phyloP scores from a whole-genome alignment of 768 basidiomycete genomes.

The Dentipellis fragilis region DNA sequence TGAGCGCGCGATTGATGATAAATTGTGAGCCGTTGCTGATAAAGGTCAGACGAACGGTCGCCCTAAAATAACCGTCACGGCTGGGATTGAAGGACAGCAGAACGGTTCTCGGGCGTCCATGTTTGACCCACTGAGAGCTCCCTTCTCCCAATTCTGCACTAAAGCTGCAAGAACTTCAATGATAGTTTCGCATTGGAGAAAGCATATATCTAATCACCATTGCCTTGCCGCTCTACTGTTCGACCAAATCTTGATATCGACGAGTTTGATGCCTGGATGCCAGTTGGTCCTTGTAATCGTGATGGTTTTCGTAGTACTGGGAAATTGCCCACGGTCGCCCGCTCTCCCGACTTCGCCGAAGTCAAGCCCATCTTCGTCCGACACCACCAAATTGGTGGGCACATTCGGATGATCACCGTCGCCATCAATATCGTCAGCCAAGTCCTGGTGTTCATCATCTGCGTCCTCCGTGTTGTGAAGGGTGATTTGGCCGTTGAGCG shows the following conservation, averaged over 20 bases:
- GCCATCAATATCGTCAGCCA: not conserved
- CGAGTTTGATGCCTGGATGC: not conserved
- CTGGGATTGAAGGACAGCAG: not conserved
- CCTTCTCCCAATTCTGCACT: not conserved
- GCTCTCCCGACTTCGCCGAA: not conserved
- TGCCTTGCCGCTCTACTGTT: not conserved
- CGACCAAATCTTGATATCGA: not conserved
- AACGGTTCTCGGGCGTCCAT: not conserved
- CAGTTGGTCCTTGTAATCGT: not conserved
- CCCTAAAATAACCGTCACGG: not conserved
- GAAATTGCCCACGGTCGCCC: not conserved
- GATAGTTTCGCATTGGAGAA: no score
- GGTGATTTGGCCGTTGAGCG: no score
- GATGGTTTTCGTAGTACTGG: not conserved
- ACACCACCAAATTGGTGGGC: not conserved
- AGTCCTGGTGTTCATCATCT: no score
- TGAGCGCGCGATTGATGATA: not conserved
- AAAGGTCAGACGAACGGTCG: not conserved
- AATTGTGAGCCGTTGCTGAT: not conserved
- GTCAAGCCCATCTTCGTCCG: not conserved
- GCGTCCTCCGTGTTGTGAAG: no score
- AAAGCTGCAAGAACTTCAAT: not conserved
- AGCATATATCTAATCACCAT: no score
- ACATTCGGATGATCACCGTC: not conserved
- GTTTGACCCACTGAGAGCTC: not conserved